Evolutionary conservation across 2,329 filamentous ascomycete genomes (phyloP), one percentile per base, ranked within the genome.

Genomic region (Penicillium sp.): DNA sequence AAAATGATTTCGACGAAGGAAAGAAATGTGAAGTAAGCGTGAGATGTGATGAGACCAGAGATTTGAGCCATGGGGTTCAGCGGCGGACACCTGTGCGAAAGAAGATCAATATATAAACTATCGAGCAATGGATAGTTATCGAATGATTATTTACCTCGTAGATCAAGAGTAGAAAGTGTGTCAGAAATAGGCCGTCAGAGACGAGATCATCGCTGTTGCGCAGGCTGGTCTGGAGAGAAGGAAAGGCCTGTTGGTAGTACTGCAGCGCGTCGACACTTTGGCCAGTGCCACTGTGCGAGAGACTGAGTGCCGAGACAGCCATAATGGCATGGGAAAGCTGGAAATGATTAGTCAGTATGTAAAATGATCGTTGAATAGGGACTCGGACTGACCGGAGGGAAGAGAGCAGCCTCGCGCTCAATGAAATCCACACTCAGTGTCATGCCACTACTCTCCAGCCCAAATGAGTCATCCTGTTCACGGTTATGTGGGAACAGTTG

Each of bases 301-400:
- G 72, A 63, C 80, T 82, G 44, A 84, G 75, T 19, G 81, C 81
- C 24, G 81, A 81, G n/a, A 86, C 70, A 5, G 83, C 82, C 74
- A 84, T 83, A 60, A 86, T 84, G 8, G 83, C 82, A 65, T 85
- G 80, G 48, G 81, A 79, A 53, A 85, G 76, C 82, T 53, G n/a
- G 14, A 13, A 26, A 14, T 4, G 9, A 31, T 83, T 51, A 44
- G 49, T 57, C 48, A 58, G 49, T 26, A 49, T 24, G 24, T 14
- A 21, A 22, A 41, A 14, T 10, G 19, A 22, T 22, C 19, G 14
- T 6, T 41, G 39, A 22, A 3, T 13, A 22, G 35, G 5, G 22
- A 14, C 6, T 6, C 11, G 19, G 19, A 76, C 80, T 67, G 71
- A 84, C 81, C 31, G 82, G 82, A 64, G 76, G 77, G 63, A 84